Percentiles rank a stretch among this genome's conserved stretches.
phyloP scores from a whole-genome alignment of 2,329 filamentous ascomycete genomes.

The Penicillium sp. region DNA sequence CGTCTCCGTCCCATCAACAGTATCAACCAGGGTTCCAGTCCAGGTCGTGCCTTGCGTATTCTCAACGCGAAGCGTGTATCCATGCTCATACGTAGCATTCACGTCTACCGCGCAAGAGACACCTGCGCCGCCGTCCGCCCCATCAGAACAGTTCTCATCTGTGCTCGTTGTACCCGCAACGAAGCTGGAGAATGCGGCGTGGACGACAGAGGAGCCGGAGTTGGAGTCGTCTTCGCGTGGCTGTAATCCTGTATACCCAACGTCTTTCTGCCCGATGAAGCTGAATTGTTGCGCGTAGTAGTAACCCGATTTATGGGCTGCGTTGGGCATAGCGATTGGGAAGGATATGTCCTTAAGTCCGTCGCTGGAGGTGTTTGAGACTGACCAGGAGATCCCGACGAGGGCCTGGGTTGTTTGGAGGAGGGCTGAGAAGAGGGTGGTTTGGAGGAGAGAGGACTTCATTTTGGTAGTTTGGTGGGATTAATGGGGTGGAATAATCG shows the following conservation, averaged over 20 bases:
- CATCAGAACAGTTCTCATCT: conserved; percentile 30
- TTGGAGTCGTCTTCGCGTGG: conserved; percentile 22
- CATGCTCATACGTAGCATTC: conserved; percentile 20
- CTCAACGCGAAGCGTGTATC: conserved; percentile 27
- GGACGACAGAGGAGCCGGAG: conserved; percentile 27
- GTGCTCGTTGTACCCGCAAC: conserved; percentile 24
- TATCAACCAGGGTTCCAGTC: conserved; percentile 33
- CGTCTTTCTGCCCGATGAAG: conserved; percentile 23
- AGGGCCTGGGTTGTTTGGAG: conserved; percentile 14
- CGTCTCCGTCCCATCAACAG: conserved; percentile 19
- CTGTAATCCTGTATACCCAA: conserved; percentile 37
- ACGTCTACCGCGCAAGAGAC: conserved; percentile 33
- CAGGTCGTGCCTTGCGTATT: conserved; percentile 31
- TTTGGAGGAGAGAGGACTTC: conserved; percentile 11
- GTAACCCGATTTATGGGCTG: conserved; percentile 27
- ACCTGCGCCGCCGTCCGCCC: conserved; percentile 34
- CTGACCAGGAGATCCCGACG: conserved; percentile 15
- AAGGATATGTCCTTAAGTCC: conserved; percentile 53
- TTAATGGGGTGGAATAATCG: background rate
- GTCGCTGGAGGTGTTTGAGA: conserved; percentile 3
- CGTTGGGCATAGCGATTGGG: conserved; percentile 59
- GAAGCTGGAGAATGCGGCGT: conserved; percentile 40
- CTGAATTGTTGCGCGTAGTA: conserved; percentile 36
- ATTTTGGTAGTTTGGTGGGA: conserved; percentile 6
- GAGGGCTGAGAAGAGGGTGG: conserved; percentile 9